Evolutionary conservation across 2,329 filamentous ascomycete genomes (phyloP).

Genomic region (Ophiostoma ips): DNA sequence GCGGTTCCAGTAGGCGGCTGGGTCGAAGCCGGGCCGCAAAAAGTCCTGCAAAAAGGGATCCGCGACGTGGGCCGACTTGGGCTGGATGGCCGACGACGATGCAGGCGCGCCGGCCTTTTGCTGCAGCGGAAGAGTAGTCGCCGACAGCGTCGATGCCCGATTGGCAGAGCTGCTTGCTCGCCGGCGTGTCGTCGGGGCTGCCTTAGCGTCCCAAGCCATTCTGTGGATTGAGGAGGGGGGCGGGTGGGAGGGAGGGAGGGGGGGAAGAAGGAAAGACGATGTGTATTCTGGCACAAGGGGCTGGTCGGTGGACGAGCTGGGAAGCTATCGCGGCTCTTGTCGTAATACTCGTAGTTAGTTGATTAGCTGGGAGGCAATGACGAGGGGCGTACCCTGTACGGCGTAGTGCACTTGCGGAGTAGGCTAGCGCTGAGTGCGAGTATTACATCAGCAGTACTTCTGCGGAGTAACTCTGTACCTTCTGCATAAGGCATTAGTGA

Average conservation of each 20-base stretch:
- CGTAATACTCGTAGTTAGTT: too few relatives aligned
- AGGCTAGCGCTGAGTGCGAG: too few relatives aligned
- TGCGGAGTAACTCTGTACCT: too few relatives aligned
- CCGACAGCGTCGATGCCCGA: slow-evolving; percentile 20
- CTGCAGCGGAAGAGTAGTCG: slow-evolving; percentile 28
- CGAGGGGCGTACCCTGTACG: too few relatives aligned
- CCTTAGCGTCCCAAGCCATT: slow-evolving; percentile 29
- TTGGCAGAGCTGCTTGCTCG: slow-evolving; percentile 33
- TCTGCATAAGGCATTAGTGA: too few relatives aligned
- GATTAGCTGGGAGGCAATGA: too few relatives aligned
- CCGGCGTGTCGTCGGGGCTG: slow-evolving; percentile 21
- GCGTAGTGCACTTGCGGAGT: too few relatives aligned
- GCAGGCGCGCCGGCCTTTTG: slow-evolving; percentile 9
- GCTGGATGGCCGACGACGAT: slow-evolving; percentile 21
- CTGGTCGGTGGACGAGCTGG: too few relatives aligned
- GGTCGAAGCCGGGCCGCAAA: slow-evolving; percentile 66
- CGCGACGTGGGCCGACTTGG: slow-evolving; percentile 48
- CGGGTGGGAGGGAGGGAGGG: neutral
- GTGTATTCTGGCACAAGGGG: too few relatives aligned
- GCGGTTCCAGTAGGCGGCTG: slow-evolving; percentile 73
- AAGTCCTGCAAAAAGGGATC: slow-evolving; percentile 66
- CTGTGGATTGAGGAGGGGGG: neutral
- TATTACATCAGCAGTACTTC: too few relatives aligned
- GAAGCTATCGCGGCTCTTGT: too few relatives aligned
- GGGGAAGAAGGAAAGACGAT: neutral